Base-by-base conservation (phyloP, 2,329 filamentous ascomycete genomes). In the Hypocrella siamensis region DNA sequence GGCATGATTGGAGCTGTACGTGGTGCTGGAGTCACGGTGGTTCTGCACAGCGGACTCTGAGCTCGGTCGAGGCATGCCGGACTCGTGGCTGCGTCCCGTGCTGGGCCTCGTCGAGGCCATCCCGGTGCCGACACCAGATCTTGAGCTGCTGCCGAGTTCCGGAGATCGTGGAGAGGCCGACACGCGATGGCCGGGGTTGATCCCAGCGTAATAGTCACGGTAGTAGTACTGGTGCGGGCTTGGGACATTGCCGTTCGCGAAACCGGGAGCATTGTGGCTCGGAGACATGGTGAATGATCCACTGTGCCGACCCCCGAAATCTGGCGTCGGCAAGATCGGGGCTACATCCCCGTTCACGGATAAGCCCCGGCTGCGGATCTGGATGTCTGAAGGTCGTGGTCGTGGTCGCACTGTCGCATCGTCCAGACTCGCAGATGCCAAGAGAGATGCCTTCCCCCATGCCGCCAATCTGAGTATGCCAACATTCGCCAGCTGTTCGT, bases 381-480 rank as follows among this genome's bases (percentile, higher is more conserved):
- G 57, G 22, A 58, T 49, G 15, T 72, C 67, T 17, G 57, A 51
- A 3, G 62, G 63, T 6, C 66, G 58, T 2, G 60, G 53, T n/a
- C 60, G 57, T 14, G 57, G 59, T 56, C 57, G 67, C 43, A 52
- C 60, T 39, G 48, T 63, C 46, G 40, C 61, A 52, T 55, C 70
- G 43, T 58, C 70, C 46, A 48, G 62, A 53, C 65, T 68, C 58
- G 54, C 52, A 2, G 74, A 73, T 25, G 58, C 79, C 54, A 56
- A 77, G 43, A 62, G 70, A 16, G 58, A 77, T 45, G 54, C 67
- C 51, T 48, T 70, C 52, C 48, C 76, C 61, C 43, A 73, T 51
- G 55, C 79, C 48, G 51, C 74, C 14, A 81, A 80, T 47, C 92
- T 93, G 53, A 86, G 70, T 34, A 93, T 80, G 14, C 74, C 73